phyloP scores from a whole-genome alignment of 1,139 yeast species.

The Diutina pseudorugosa region DNA sequence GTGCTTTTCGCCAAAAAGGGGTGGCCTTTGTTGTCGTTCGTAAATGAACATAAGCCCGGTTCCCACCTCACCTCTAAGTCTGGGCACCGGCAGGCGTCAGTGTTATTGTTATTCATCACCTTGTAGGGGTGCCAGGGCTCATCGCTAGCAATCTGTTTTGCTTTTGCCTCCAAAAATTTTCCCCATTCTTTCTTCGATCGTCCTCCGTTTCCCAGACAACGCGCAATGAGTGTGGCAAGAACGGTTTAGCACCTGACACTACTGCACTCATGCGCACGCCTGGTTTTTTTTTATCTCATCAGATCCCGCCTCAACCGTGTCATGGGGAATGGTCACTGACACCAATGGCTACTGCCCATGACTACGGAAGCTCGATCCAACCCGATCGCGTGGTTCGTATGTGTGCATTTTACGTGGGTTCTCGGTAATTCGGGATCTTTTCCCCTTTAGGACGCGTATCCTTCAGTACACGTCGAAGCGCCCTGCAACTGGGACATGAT shows the following conservation, averaged over 20 bases:
- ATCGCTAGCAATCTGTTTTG: background rate
- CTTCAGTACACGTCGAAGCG: background rate
- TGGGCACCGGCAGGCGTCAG: no score
- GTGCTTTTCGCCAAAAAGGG: background rate
- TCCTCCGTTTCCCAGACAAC: background rate
- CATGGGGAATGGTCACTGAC: background rate
- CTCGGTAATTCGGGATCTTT: no score
- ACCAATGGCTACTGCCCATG: no score
- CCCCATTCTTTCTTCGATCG: background rate
- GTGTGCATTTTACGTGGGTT: no score
- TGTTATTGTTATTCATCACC: no score
- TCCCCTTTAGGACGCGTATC: background rate
- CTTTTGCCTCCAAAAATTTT: no score
- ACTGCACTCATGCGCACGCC: background rate
- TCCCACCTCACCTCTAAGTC: no score
- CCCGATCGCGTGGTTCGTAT: no score
- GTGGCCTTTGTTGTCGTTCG: background rate
- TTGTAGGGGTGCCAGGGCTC: no score
- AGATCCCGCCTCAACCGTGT: background rate
- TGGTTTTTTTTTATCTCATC: background rate
- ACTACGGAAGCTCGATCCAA: no score
- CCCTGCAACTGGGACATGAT: background rate
- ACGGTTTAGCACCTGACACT: background rate
- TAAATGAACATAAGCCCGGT: background rate
- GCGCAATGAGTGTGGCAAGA: background rate